Base-by-base conservation (phyloP, 257 asterid species). In the Fraxinus anomala region DNA sequence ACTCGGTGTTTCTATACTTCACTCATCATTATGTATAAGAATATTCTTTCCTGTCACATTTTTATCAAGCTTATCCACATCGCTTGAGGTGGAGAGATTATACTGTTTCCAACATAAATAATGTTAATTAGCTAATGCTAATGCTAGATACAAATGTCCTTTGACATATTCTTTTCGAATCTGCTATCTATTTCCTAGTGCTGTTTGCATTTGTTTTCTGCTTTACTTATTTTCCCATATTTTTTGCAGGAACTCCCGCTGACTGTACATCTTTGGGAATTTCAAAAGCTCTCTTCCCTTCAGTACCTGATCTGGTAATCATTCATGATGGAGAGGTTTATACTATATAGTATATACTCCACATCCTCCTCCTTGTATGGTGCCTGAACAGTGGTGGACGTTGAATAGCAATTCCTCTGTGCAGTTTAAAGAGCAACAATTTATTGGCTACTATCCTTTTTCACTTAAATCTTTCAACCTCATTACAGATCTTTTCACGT, bases 191-290 rank as follows among this genome's bases (percentile, higher is more conserved):
- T 70, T 42, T 61, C 47, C 36, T 47, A 78, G 34, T 70, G 59
- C 69, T 61, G 26, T 44, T 47, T 5, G 30, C 33, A 37, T 78
- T 47, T 51, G 17, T 51, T 51, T 51, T 56, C 66, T n/a, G 28
- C 26, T 56, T 56, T 56, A 56, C 66, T 73, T 24, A 33, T 63
- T 37, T 28, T 30, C 49, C 76, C 61, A 73, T 69, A 75, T 67
- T 21, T 68, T 78, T 72, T 84, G 77, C 87, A 92, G 97, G 96
- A 80, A 87, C 94, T 78, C 97, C 97, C 6, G 97, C 96, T 61
- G 98, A 93, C 70, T 93, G 97, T 80, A 82, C 98, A 39, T 92
- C 97, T 66, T 81, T 93, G 83, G 98, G 98, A 67, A 75, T 90
- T 85, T 91, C 98, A 21, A 82, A 84, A 79, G 82, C 87, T 74